Percentiles rank a stretch among this genome's conserved stretches.
phyloP scores from a whole-genome alignment of 331 rosid species.

The Quercus tomentella region DNA sequence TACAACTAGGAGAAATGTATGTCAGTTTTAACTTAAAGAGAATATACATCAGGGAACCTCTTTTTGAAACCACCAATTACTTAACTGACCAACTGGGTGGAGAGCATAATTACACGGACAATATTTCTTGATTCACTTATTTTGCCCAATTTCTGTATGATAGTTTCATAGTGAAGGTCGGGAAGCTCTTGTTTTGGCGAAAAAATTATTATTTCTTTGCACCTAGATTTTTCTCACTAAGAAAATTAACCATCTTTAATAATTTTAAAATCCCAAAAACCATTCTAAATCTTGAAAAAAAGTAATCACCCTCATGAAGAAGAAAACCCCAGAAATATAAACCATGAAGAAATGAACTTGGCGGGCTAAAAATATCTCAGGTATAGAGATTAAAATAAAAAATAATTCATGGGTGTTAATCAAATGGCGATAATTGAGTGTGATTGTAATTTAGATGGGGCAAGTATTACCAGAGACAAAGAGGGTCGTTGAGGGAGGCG shows the following conservation, averaged over 20 bases:
- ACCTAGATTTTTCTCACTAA: not conserved
- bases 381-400: no score
- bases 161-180: no score
- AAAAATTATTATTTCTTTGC: not conserved
- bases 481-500: not conserved
- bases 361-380: no score
- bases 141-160: not conserved
- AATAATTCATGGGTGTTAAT: no score
- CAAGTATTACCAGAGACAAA: not conserved
- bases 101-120: not conserved
- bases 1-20: not conserved
- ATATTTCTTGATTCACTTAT: not conserved
- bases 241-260: not conserved
- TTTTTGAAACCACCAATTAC: not conserved
- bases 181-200: no score
- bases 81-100: not conserved
- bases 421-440: not conserved
- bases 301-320: no score
- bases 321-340: no score
- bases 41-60: not conserved
- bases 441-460: not conserved
- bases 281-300: not conserved
- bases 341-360: no score
- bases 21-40: not conserved
- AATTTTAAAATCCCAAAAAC: not conserved